phyloP scores from a whole-genome alignment of 176 grass and related monocot genomes.

The Avena eriantha region DNA sequence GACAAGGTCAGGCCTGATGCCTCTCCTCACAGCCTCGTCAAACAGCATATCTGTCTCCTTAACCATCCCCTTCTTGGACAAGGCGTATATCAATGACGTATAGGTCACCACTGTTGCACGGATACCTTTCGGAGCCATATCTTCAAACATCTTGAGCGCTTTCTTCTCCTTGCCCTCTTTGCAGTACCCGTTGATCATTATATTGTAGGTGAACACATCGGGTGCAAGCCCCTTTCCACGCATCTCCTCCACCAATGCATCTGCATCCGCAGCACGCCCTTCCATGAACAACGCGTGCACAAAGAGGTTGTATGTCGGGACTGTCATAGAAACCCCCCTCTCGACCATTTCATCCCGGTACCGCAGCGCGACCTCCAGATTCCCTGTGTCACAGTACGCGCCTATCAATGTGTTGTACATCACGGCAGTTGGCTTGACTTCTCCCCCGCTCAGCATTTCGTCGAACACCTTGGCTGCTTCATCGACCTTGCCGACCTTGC shows the following conservation, averaged over 20 bases:
- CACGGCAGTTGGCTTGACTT: constrained; percentile 36
- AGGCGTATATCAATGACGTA: constrained; percentile 68
- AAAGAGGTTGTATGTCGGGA: constrained; percentile 48
- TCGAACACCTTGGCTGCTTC: constrained; percentile 59
- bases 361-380: constrained; percentile 36
- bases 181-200: constrained; percentile 80
- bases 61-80: constrained; percentile 60
- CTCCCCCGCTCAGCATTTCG: constrained; percentile 46
- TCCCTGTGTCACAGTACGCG: constrained; percentile 38
- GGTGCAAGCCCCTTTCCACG: constrained; percentile 46
- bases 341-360: constrained; percentile 51
- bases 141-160: constrained; percentile 56
- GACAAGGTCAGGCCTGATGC: constrained; percentile 60
- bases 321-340: constrained; percentile 40
- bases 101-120: constrained; percentile 60
- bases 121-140: constrained; percentile 56
- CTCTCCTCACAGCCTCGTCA: constrained; percentile 55
- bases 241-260: constrained; percentile 65
- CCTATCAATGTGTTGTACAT: constrained; percentile 57
- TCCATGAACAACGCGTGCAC: constrained; percentile 61
- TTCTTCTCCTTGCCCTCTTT: constrained; percentile 68
- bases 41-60: constrained; percentile 54
- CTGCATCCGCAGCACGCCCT: constrained; percentile 25
- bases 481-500: constrained; percentile 44
- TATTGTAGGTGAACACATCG: constrained; percentile 68